Base-by-base conservation (phyloP, 805 yeast species). In the Nakazawaea peltata region DNA sequence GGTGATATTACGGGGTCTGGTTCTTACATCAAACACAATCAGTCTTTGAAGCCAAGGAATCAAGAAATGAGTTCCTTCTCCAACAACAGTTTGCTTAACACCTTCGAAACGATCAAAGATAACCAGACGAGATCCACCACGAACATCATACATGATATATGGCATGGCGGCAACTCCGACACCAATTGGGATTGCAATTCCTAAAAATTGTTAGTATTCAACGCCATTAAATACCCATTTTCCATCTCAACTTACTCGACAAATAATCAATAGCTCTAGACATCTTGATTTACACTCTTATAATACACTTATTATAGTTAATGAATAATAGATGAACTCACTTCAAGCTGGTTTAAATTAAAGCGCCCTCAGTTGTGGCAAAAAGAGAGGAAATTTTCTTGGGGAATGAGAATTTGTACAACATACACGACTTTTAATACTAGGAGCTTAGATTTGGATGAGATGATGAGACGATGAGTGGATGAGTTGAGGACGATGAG, bases 41-140 rank as follows among this genome's bases (percentile, higher is more conserved):
- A 97, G 94, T 56, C 76, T 79, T 57, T 92, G 98, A 45, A 92
- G 66, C 97, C 98, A 92, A 35, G 98, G 98, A 35, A 92, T 58
- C 44, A 88, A 65, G 59, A 92, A 92, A 60, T 92, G 97, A 17
- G 97, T 83, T 41, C 98, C 98, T 64, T 92, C 98, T 19, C 97
- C 95, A 41, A 88, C 68, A 17, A 92, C 97, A n/a, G 65, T 63
- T 49, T 77, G 77, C 57, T 84, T 81, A 35, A 92, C 94, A 64
- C 98, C 98, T 29, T 71, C 63, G 40, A 92, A 60, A 49, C 98
- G 71, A 65, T 92, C 97, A 54, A 92, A 92, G 44, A 92, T 82
- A 36, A 92, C 95, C 17, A 97, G 98, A 56, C 98, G 71, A 40
- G 84, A 74, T 37, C 98, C 98, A 41, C 98, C 98, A 53, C 81